Base-by-base conservation (phyloP, 2,329 filamentous ascomycete species). In the Akanthomyces muscarius region DNA sequence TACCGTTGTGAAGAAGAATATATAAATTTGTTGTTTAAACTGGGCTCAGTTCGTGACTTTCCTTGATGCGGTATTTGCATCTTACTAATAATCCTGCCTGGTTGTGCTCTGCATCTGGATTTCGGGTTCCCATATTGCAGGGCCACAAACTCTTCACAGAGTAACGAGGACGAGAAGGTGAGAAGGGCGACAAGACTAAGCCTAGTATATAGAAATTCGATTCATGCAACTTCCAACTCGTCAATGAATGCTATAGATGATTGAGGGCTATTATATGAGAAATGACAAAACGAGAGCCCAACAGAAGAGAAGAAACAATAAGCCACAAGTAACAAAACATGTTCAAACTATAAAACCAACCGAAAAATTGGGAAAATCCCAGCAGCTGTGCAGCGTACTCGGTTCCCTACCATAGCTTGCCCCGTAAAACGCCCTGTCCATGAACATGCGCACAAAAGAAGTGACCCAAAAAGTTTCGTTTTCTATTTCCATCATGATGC, bases 1-100 rank as follows among this genome's bases (percentile, higher is more conserved):
- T n/a, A 45, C 38, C 38, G 48, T 53, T 36, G 55, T 65, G 50
- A 51, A 62, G 64, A 56, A 56, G 42, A 65, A 66, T 65, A 58
- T 54, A 63, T 48, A 57, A 33, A 63, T 60, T 57, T 25, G 36
- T 59, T 65, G 41, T 67, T 65, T 61, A 55, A 30, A 41, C 11
- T 5, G 38, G 16, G 21, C 42, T 38, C 16, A 52, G 25, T 11
- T 36, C 18, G 57, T 60, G 36, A 50, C 23, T 45, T 13, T 6
- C 10, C 18, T 16, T 50, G 23, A 25, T 14, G 11, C 21, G 8
- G 7, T 36, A 36, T n/a, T 18, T 38, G 18, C 38, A 11, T 33
- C 25, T 21, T 18, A 13, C 23, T 4, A 36, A 30, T 4, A 36
- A 30, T 30, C 6, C 28, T 30, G 28, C 28, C 6, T 6, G 28